Conservation (phyloP, 2,329 filamentous ascomycete species). For the Pseudogymnoascus sp. region DNA sequence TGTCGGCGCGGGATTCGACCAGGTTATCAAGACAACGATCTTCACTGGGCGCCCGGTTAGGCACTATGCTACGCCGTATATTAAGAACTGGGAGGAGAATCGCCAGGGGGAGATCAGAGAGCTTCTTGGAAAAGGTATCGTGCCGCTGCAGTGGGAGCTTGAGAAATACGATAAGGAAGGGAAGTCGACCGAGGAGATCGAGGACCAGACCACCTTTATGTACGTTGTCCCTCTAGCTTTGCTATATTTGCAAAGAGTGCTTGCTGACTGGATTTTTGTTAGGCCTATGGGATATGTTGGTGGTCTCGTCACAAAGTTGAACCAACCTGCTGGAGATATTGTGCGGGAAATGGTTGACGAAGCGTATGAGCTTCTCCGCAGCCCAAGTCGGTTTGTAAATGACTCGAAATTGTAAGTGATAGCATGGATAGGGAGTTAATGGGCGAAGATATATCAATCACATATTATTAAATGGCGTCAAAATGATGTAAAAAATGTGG, state of each 20-base stretch:
- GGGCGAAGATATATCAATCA: background rate
- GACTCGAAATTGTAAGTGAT: conserved; percentile 4
- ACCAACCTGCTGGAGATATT: conserved; percentile 68
- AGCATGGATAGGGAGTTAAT: background rate
- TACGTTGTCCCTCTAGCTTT: background rate
- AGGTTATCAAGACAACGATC: conserved; percentile 90
- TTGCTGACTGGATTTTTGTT: conserved; percentile 72
- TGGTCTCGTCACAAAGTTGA: conserved; percentile 81
- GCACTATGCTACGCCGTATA: conserved; percentile 85
- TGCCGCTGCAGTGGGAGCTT: conserved; percentile 84
- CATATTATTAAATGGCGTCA: background rate
- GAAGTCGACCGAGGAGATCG: conserved; percentile 19
- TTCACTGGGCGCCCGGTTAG: conserved; percentile 87
- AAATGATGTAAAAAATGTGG: background rate
- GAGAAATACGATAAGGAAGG: conserved; percentile 64
- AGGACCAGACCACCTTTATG: conserved; percentile 8
- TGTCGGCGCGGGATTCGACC: conserved; percentile 72
- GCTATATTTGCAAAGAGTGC: conserved; percentile 57
- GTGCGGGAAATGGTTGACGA: conserved; percentile 85
- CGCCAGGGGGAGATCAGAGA: conserved; percentile 79
- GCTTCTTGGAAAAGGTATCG: conserved; percentile 72
- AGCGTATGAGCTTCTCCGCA: conserved; percentile 34
- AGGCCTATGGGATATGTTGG: conserved; percentile 92
- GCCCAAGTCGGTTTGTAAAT: background rate
- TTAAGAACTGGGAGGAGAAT: conserved; percentile 89